Base-by-base conservation (phyloP, 768 basidiomycete species). In the Amanita fuliginea region DNA sequence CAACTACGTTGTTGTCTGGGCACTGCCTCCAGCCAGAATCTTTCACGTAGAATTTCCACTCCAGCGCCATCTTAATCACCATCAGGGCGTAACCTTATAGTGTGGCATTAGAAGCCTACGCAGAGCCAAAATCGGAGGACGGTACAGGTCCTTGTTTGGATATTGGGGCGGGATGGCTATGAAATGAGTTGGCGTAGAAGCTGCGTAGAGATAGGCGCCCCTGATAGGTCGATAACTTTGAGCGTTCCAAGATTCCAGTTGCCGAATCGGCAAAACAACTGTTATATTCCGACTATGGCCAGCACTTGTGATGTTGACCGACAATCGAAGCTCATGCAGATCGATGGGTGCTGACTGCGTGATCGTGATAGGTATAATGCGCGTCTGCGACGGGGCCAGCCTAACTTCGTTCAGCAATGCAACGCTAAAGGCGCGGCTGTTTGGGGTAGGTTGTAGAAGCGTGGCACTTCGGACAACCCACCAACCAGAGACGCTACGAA, bases 51-150 rank as follows among this genome's bases (percentile, higher is more conserved):
- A 6, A 88, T 73, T 52, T 92, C 83, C 4, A 88, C 87, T 1
- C 92, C 92, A 1, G 93, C 91, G 2, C 93, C 93, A 62, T 95
- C 87, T 89, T 54, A 41, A 3, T 51, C 18, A 52, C 33, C n/a
- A 13, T 42, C 32, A 18, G 36, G 18, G 19, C 47, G 26, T 53
- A 7, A 22, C 2, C 34, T 35, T 44, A 4, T 21, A 36, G 13
- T 11, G 30, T 32, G 4, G 32, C 32, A 28, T 24, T 46, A 22
- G 46, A 40, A 55, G 42, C 76, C 55, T 54, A 86, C 86, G 82
- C 51, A 91, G 64, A 22, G 80, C 78, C 30, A 86, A 57, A 26
- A 86, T 73, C 0, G 81, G 78, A 8, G 78, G 71, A 30, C 63
- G 58, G n/a, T 62, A 57, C 1, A 47, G 51, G n/a, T 57, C 55